A percentile compares a stretch with the other conserved stretches of the same genome.
Conservation (phyloP, 768 basidiomycete genomes). For the Asterophora lycoperdoides region DNA sequence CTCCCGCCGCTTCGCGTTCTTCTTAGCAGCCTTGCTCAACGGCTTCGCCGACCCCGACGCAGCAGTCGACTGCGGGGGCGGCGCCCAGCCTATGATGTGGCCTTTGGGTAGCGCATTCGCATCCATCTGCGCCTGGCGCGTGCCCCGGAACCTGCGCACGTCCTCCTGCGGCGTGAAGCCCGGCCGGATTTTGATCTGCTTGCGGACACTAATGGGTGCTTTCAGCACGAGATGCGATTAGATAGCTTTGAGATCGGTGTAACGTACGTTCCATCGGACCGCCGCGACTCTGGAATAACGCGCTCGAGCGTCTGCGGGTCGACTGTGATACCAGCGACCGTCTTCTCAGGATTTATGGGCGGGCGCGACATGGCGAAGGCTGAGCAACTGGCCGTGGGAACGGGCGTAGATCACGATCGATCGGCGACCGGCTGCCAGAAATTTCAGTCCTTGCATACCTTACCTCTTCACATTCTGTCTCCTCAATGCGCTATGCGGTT, state of each 20-base stretch:
- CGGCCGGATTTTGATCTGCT: conserved; percentile 84
- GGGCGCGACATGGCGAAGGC: conserved; percentile 62
- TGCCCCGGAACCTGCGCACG: conserved; percentile 78
- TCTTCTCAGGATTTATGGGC: conserved; percentile 65
- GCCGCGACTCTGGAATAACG: conserved; percentile 79
- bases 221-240: conserved; percentile 15
- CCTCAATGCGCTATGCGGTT: conserved; percentile 79
- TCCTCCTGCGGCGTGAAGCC: conserved; percentile 96
- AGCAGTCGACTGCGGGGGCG: conserved; percentile 46
- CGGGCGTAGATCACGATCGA: not conserved
- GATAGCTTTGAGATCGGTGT: conserved; percentile 7
- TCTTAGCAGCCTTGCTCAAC: conserved; percentile 77
- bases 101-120: conserved; percentile 62
- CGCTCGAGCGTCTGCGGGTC: conserved; percentile 85
- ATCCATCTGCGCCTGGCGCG: conserved; percentile 72
- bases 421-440: not conserved
- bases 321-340: conserved; percentile 74
- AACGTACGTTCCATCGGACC: conserved; percentile 78
- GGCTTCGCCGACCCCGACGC: conserved; percentile 36
- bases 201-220: conserved; percentile 57
- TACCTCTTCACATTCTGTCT: not conserved
- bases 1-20: conserved; percentile 75
- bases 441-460: not conserved
- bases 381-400: conserved; percentile 17
- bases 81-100: conserved; percentile 79